phyloP scores from a whole-genome alignment of 345 rosid genomes.

The Physaria fendleri region DNA sequence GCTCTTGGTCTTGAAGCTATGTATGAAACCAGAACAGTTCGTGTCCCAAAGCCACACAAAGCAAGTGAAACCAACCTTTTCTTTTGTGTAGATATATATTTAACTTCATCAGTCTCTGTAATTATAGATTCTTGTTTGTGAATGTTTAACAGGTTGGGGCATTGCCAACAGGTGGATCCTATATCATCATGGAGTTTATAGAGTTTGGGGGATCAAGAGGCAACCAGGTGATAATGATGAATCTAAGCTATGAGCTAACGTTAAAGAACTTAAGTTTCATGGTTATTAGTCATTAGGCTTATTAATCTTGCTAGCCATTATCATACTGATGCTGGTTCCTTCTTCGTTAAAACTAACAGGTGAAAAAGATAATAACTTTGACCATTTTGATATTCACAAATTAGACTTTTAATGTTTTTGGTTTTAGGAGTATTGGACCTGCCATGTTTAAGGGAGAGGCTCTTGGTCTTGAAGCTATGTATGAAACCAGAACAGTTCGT shows the following conservation, averaged over 20 bases:
- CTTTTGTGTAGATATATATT: neutral
- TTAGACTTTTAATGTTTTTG: conserved; percentile 5
- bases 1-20: conserved; percentile 89
- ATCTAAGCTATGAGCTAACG: neutral
- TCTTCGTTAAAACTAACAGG: conserved; percentile 91
- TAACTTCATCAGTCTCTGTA: neutral
- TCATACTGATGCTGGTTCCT: conserved; percentile 72
- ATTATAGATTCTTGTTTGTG: neutral
- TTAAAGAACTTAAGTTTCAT: conserved; percentile 5
- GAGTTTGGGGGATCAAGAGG: conserved; percentile 76
- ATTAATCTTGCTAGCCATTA: conserved; percentile 72
- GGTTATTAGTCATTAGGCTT: too few species aligned
- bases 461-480: conserved; percentile 87
- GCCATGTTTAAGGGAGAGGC: conserved; percentile 90
- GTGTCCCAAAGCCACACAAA: conserved; percentile 80
- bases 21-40: conserved; percentile 68
- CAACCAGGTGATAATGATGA: conserved; percentile 53
- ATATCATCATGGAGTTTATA: conserved; percentile 82
- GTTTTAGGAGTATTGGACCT: conserved; percentile 69
- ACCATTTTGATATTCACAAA: neutral
- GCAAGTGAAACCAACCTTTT: conserved; percentile 30
- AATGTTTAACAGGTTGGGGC: conserved; percentile 51
- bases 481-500: conserved; percentile 59
- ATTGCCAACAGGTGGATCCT: conserved; percentile 76
- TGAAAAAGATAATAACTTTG: neutral